Percentiles rank a stretch among this genome's conserved stretches.
phyloP scores from a whole-genome alignment of 2,329 filamentous ascomycete genomes.

The Aspergillus chevalieri region DNA sequence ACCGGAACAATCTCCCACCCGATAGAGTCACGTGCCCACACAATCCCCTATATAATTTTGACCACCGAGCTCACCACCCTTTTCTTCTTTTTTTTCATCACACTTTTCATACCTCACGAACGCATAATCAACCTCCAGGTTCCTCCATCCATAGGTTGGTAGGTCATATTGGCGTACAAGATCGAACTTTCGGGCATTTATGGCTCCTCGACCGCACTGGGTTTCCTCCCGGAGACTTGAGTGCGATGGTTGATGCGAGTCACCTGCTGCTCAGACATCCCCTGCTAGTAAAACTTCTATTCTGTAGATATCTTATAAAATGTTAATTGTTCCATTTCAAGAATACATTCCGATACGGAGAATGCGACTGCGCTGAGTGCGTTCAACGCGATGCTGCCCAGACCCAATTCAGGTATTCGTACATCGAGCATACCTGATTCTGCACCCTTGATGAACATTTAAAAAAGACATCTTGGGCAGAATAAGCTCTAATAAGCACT shows the following conservation, averaged over 20 bases:
- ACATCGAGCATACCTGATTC: too few species aligned
- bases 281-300: background rate
- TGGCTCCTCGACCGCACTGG: constrained; percentile 27
- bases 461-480: too few species aligned
- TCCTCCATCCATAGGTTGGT: constrained; percentile 37
- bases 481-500: too few species aligned
- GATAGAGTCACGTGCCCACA: constrained; percentile 8
- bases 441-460: too few species aligned
- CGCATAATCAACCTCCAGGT: constrained; percentile 47
- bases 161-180: constrained; percentile 47
- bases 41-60: constrained; percentile 7
- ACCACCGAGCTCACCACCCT: constrained; percentile 7
- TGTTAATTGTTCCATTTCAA: background rate
- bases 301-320: background rate
- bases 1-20: background rate
- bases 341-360: too few species aligned
- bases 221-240: constrained; percentile 16
- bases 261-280: constrained; percentile 36
- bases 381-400: too few species aligned
- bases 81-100: constrained; percentile 29
- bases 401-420: too few species aligned
- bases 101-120: constrained; percentile 38
- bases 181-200: constrained; percentile 27
- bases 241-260: constrained; percentile 30
- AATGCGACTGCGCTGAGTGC: too few species aligned